A percentile compares a stretch with the other conserved stretches of the same genome.
Evolutionary conservation across 176 grass and related monocot species (phyloP).

Genomic region (Oryza rufipogon): DNA sequence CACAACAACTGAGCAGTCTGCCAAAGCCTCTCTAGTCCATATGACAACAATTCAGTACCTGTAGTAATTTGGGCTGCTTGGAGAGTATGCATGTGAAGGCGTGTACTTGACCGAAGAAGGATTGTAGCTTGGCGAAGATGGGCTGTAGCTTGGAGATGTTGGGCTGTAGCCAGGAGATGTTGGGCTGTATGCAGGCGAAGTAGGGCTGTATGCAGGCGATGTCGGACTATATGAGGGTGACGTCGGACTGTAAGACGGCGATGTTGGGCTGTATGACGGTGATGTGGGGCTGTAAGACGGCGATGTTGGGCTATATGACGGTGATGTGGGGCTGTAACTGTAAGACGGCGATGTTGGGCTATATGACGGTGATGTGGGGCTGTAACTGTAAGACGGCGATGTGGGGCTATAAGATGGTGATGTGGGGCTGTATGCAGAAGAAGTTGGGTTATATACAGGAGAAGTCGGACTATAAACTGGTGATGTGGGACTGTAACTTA

Average conservation of each 20-base stretch:
- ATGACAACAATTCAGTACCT: slow-evolving; percentile 41
- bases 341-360: slow-evolving; percentile 64
- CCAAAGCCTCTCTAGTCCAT: slow-evolving; percentile 1
- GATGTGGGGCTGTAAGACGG: slow-evolving; percentile 57
- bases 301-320: slow-evolving; percentile 50
- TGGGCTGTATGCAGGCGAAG: slow-evolving; percentile 41
- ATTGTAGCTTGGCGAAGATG: slow-evolving; percentile 77
- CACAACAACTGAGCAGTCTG: neutral
- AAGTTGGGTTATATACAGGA: slow-evolving; percentile 43
- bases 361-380: slow-evolving; percentile 42
- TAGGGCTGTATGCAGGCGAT: slow-evolving; percentile 69
- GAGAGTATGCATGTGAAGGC: neutral
- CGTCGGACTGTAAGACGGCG: slow-evolving; percentile 51
- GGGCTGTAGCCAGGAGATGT: too few relatives aligned
- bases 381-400: slow-evolving; percentile 52
- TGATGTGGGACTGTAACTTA: slow-evolving; percentile 67
- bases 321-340: slow-evolving; percentile 53
- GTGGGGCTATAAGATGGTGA: slow-evolving; percentile 64
- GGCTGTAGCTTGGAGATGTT: neutral
- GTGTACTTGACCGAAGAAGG: slow-evolving; percentile 68
- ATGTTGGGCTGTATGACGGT: slow-evolving; percentile 53
- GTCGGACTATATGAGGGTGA: slow-evolving; percentile 72
- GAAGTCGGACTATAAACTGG: slow-evolving; percentile 65
- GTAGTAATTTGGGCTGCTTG: slow-evolving; percentile 87
- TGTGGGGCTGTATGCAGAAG: slow-evolving; percentile 51